Evolutionary conservation across 2,329 filamentous ascomycete genomes (phyloP).

Genomic region (Aureobasidium subglaciale): DNA sequence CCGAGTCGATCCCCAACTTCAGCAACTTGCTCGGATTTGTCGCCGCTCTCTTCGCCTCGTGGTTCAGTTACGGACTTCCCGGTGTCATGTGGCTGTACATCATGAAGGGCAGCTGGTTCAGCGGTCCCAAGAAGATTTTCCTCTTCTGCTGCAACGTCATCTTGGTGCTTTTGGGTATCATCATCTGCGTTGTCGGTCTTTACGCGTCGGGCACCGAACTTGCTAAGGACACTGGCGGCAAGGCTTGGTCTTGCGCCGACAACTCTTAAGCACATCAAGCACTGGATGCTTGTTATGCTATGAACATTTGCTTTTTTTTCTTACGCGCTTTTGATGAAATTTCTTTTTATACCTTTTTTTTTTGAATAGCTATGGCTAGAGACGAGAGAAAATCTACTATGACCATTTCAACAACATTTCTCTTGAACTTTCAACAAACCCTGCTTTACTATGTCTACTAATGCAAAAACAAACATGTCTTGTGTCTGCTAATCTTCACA

Average conservation of each 20-base stretch:
- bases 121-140: constrained; percentile 34
- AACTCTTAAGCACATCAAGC: constrained; percentile 11
- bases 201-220: constrained; percentile 16
- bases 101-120: constrained; percentile 38
- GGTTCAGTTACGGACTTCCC: constrained; percentile 43
- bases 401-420: neutral
- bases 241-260: constrained; percentile 14
- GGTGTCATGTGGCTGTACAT: constrained; percentile 33
- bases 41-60: constrained; percentile 53
- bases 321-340: neutral
- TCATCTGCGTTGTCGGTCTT: constrained; percentile 25
- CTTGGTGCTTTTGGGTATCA: constrained; percentile 29
- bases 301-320: neutral
- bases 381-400: constrained; percentile 9
- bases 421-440: too few species aligned
- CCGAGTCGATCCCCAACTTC: constrained; percentile 36
- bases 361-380: constrained; percentile 6
- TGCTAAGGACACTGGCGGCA: constrained; percentile 5
- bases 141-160: constrained; percentile 37
- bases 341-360: constrained; percentile 5
- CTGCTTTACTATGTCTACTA: too few species aligned
- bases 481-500: too few species aligned
- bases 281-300: constrained; percentile 12
- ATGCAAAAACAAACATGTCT: too few species aligned
- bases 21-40: constrained; percentile 32